Conservation (phyloP, 352 stramenopile genomes). For the Hyphochytrium catenoides region DNA sequence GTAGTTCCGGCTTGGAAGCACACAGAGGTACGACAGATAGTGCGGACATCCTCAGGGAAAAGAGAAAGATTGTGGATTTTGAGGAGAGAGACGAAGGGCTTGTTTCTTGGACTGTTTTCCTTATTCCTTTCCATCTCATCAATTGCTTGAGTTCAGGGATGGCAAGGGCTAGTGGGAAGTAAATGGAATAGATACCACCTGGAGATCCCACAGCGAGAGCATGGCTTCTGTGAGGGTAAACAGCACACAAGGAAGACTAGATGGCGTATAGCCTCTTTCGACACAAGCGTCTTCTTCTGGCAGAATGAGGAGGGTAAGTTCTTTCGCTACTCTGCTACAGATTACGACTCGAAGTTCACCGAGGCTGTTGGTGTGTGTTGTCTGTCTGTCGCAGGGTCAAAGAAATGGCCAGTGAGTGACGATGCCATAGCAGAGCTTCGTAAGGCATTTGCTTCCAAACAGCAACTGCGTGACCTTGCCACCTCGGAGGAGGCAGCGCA, state of each 20-base stretch:
- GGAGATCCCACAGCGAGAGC: slow-evolving; percentile 46
- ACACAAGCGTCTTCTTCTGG: slow-evolving; percentile 86
- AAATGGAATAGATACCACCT: slow-evolving; percentile 42
- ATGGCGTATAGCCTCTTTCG: slow-evolving; percentile 74
- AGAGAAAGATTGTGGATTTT: too few relatives aligned
- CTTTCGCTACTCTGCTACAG: background rate
- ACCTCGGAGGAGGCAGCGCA: too few relatives aligned
- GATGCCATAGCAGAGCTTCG: slow-evolving; percentile 7
- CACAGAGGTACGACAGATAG: slow-evolving; percentile 30
- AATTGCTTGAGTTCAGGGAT: slow-evolving; percentile 17
- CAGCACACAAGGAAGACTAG: slow-evolving; percentile 63
- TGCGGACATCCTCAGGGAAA: too few relatives aligned
- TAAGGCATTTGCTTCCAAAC: slow-evolving; percentile 7
- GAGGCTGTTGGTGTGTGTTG: too few relatives aligned
- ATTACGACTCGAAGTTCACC: background rate
- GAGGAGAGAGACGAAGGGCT: too few relatives aligned
- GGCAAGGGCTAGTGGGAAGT: slow-evolving; percentile 41
- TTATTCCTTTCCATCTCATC: background rate
- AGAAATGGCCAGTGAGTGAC: slow-evolving; percentile 5
- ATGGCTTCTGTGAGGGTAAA: slow-evolving; percentile 71
- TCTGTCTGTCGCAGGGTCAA: background rate
- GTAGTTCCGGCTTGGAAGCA: slow-evolving; percentile 71
- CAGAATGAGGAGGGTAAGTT: slow-evolving; percentile 52
- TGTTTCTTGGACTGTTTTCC: background rate
- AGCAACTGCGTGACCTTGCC: too few relatives aligned